Base-by-base conservation (phyloP, 345 rosid genomes). In the Iberis pinnata region DNA sequence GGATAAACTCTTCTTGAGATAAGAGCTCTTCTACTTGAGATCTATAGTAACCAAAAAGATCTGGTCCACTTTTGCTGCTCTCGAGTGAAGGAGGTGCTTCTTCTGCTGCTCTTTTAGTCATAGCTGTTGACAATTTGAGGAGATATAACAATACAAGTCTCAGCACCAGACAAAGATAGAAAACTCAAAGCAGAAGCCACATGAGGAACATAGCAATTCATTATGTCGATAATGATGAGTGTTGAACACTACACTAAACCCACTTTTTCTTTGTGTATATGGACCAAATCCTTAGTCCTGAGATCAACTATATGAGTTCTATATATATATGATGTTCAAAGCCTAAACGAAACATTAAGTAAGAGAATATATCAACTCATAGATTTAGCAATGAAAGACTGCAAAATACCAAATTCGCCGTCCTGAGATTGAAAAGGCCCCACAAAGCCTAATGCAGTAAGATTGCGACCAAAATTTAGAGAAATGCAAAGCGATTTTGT, bases 21-120 rank as follows among this genome's bases (percentile, higher is more conserved):
- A 65, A 37, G 18, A 65, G 58, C 40, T 33, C 53, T 35, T 48
- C 58, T 8, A 65, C 63, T 57, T 48, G 70, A 33, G 15, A 15
- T 49, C 33, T 43, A 11, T 33, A 65, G 70, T 36, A 43, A 39
- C 63, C 47, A 27, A 65, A 43, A 22, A 42, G 2, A 16, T 65
- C 49, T 4, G 45, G 58, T 57, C 58, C 63, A 24, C 6, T 33
- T 41, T 19, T 32, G 6, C 18, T 3, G 32, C 38, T 41, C 35
- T 49, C 52, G 19, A 31, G 2, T 49, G 58, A 43, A 65, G 63
- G 40, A 56, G 58, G 4, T n/a, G 2, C 18, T 35, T 26, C 58
- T 42, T 65, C 58, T 0, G 51, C 63, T 4, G 25, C 39, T 65
- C 70, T 57, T 57, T 65, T 35, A 0, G 40, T 33, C 64, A 57